phyloP scores from a whole-genome alignment of 73 alveolate genomes.

The Uronychia setigera region DNA sequence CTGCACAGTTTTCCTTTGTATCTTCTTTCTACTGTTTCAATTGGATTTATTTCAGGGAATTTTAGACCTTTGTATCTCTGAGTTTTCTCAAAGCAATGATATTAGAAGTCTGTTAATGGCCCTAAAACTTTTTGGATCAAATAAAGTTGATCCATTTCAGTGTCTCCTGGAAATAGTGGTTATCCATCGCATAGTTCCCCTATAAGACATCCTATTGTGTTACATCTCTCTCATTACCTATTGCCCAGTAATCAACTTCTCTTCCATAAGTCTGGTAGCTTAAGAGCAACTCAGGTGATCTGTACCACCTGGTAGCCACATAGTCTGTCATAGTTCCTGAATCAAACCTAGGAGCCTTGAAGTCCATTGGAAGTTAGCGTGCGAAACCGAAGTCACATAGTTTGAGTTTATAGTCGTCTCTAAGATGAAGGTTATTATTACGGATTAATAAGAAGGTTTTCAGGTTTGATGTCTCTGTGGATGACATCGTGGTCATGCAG shows the following conservation, averaged over 20 bases:
- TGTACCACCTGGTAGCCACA: slow-evolving; percentile 89
- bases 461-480: slow-evolving; percentile 90
- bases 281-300: slow-evolving; percentile 89
- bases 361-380: slow-evolving; percentile 59
- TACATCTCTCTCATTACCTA: not conserved
- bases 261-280: slow-evolving; percentile 84
- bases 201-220: slow-evolving; percentile 80
- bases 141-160: slow-evolving; percentile 80
- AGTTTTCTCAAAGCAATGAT: slow-evolving; percentile 76
- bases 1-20: slow-evolving; percentile 85
- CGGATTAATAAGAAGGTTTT: slow-evolving; percentile 72
- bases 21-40: slow-evolving; percentile 94
- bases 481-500: slow-evolving; percentile 68
- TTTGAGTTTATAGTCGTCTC: slow-evolving; percentile 64
- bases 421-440: slow-evolving; percentile 11
- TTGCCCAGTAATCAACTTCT: slow-evolving; percentile 96
- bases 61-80: slow-evolving; percentile 78
- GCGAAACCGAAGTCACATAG: slow-evolving; percentile 94
- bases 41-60: slow-evolving; percentile 87
- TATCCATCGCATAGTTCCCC: slow-evolving; percentile 93
- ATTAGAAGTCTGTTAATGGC: slow-evolving; percentile 81
- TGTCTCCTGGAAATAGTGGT: slow-evolving; percentile 89
- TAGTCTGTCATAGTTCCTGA: slow-evolving; percentile 66
- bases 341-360: slow-evolving; percentile 30
- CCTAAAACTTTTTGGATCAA: slow-evolving; percentile 85